phyloP scores from a whole-genome alignment of 306 rosid genomes.

The Pachyrhizus erosus region DNA sequence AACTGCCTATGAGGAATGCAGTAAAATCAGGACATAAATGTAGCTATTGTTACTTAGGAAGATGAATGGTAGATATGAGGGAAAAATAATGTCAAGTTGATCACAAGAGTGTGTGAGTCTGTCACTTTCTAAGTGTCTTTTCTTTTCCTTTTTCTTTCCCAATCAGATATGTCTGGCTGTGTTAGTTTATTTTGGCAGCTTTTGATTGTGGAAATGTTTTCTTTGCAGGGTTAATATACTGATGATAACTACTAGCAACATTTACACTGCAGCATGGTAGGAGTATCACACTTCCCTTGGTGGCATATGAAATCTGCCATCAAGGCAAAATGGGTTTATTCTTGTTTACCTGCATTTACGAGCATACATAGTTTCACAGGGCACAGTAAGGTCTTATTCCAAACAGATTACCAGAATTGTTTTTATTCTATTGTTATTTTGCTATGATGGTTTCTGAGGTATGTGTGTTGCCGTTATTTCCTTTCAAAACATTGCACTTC shows the following conservation, averaged over 20 bases:
- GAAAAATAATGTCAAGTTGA: not conserved
- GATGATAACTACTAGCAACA: constrained; percentile 44
- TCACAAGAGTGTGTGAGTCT: no score
- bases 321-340: constrained; percentile 38
- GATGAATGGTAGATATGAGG: not conserved
- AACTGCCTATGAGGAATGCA: not conserved
- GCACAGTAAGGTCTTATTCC: constrained; percentile 43
- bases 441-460: not conserved
- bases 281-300: constrained; percentile 43
- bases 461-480: not conserved
- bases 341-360: constrained; percentile 38
- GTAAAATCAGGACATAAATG: not conserved
- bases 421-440: constrained; percentile 10
- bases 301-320: constrained; percentile 9
- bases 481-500: not conserved
- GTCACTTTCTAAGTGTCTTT: no score
- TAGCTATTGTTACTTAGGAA: not conserved
- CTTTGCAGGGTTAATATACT: constrained; percentile 48
- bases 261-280: constrained; percentile 42
- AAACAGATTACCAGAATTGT: not conserved
- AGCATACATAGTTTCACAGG: constrained; percentile 28
- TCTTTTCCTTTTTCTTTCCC: no score
- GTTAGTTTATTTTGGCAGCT: not conserved
- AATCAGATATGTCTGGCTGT: no score
- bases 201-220: constrained; percentile 10